Base-by-base conservation (phyloP, 1,139 yeast genomes). In the Pichia sp. region DNA sequence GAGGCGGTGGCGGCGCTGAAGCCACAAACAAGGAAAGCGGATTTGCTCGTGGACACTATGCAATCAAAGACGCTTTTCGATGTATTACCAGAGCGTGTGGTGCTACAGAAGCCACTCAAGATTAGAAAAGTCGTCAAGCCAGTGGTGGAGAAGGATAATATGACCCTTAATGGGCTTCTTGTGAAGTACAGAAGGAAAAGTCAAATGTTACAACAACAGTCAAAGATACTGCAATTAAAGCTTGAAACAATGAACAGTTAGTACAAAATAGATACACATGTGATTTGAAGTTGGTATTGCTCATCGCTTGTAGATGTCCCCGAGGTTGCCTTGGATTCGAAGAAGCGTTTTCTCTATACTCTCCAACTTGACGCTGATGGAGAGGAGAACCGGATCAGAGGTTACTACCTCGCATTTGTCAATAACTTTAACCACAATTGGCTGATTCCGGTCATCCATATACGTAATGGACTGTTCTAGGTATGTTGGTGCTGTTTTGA, bases 361-460 rank as follows among this genome's bases (percentile, higher is more conserved):
- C 26, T 53, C 58, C 27, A 56, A 40, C 30, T 56, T 56, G 22
- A 53, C 47, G 33, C 58, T 50, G 12, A 55, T 47, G 1, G 57
- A 50, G 10, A 56, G 36, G 18, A 56, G 38, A n/a, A 56, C 47
- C 2, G 61, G 61, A 34, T 56, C 61, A n/a, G 56, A 48, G 7
- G 59, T 55, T 17, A 56, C 46, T 17, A 56, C 54, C 31, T 53
- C 58, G 34, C 56, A 52, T 6, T 47, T 44, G 18, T 55, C 58
- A 21, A 37, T 39, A 3, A 55, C 45, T 6, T 50, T 50, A 2
- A 55, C 60, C 12, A 55, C 60, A 19, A 34, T 34, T 3, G 60
- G 52, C 8, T 41, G 27, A 6, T 46, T 46, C 7, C 45, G 41
- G 29, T 52, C 53, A 34, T 55, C 57, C 5, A 45, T 33, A 33